These are phyloP conservation scores for Pythium aristosporum DNA, from an alignment of 352 stramenopile species.

Conservation along the genomic window DNA sequence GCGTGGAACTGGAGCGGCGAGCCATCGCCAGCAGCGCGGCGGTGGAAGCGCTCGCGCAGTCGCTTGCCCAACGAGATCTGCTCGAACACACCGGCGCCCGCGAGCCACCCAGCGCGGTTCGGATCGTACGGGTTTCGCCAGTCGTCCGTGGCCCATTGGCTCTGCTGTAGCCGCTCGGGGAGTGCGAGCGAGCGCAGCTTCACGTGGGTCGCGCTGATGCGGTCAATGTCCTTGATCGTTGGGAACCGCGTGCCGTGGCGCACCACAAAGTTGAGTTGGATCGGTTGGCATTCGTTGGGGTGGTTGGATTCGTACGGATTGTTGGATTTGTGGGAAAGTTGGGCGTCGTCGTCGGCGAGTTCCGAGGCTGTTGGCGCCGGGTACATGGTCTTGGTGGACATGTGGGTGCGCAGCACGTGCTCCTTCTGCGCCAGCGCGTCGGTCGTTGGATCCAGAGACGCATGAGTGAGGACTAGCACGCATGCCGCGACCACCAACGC, in stretches of 20 bases:
- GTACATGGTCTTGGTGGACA: slow-evolving; percentile 85
- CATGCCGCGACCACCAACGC: slow-evolving; percentile 24
- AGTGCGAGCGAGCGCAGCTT: slow-evolving; percentile 30
- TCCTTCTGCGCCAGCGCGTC: slow-evolving; percentile 9
- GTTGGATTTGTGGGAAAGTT: not conserved
- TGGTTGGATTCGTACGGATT: not conserved
- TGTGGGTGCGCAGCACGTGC: slow-evolving; percentile 47
- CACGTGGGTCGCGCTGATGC: slow-evolving; percentile 42
- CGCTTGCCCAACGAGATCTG: slow-evolving; percentile 57
- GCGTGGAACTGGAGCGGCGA: slow-evolving; percentile 29
- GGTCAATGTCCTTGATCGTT: slow-evolving; percentile 74
- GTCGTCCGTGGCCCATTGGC: slow-evolving; percentile 38
- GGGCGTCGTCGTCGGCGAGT: slow-evolving; percentile 2
- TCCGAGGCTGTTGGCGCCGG: slow-evolving; percentile 25
- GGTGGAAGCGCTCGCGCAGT: slow-evolving; percentile 46
- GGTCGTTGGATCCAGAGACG: not conserved
- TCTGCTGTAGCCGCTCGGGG: slow-evolving; percentile 13
- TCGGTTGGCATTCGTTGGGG: slow-evolving; percentile 32
- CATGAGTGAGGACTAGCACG: not conserved
- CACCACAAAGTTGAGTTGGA: slow-evolving; percentile 79
- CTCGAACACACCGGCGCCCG: slow-evolving; percentile 52
- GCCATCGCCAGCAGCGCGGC: slow-evolving; percentile 6
- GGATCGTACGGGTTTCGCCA: slow-evolving; percentile 60
- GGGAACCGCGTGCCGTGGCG: slow-evolving; percentile 79
- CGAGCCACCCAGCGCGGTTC: slow-evolving; percentile 50